Evolutionary conservation across 495 filamentous ascomycete species (phyloP), one percentile per base, ranked within the genome.

Genomic region (Halenospora varia): DNA sequence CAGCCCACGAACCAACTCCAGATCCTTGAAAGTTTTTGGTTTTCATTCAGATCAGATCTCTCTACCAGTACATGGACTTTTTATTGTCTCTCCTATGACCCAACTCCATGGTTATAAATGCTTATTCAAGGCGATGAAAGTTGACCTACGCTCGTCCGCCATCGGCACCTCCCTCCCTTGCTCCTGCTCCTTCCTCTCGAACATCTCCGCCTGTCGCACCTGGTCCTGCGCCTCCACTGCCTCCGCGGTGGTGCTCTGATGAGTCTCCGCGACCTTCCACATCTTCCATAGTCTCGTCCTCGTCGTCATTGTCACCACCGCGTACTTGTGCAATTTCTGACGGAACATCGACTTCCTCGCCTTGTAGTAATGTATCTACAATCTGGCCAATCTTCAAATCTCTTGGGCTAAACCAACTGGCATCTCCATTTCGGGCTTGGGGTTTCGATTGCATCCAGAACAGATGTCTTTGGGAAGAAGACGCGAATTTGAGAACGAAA

Each of bases 141-240:
- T 77, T 76, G 73, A 97, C 94, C 94, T 97, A 98, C 94, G 93
- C 92, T 96, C 92, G 82, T 74, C 89, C 95, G 60, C 95, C 94
- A 73, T 97, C 93, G 55, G 89, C 92, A 66, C 95, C 95, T 52
- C 92, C 94, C 66, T 96, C 90, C 71, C 94, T 78, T 24, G 90
- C 82, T 58, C 84, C 84, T 71, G 89, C 84, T 55, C 95, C 95
- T 67, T 97, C 94, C 66, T 94, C 86, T 66, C 93, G 80, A 53
- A 96, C 76, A 71, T 97, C 90, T 35, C 91, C 92, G 10, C 92
- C 93, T 0, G 92, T 94, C 46, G 91, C 89, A 71, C 81, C 92
- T 13, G 88, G 75, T 26, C 90, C 92, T 58, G 92, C 92, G 51
- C 92, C 92, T 35, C 90, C 89, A 62, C 79, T 81, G 59, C 81